These are phyloP conservation scores for Tremella fuciformis DNA, from an alignment of 768 basidiomycete genomes.

Conservation along the genomic window DNA sequence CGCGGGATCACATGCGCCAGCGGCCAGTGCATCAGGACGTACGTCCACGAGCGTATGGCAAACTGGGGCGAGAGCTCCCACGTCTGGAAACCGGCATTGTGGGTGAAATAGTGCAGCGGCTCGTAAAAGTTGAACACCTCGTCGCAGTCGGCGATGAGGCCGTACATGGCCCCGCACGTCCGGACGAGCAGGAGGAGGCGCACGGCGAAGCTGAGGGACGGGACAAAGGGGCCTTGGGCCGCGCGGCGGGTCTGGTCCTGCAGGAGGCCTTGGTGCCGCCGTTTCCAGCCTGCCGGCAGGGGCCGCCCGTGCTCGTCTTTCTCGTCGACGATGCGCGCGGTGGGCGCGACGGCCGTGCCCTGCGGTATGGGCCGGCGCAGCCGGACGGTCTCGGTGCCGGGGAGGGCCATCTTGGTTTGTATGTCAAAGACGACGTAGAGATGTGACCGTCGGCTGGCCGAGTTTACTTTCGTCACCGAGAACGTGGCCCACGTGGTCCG, in stretches of 20 bases:
- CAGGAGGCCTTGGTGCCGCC: conserved; percentile 47
- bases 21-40: conserved; percentile 74
- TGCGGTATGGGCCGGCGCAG: conserved; percentile 46
- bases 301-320: conserved; percentile 5
- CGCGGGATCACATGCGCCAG: conserved; percentile 57
- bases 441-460: too few relatives aligned
- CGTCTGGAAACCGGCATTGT: conserved; percentile 89
- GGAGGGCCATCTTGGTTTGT: conserved; percentile 34
- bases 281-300: conserved; percentile 42
- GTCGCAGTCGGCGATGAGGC: conserved; percentile 91
- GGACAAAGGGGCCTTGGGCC: conserved; percentile 69
- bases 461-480: too few relatives aligned
- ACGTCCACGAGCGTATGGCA: conserved; percentile 93
- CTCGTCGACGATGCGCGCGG: conserved; percentile 8
- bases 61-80: conserved; percentile 93
- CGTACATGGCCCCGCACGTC: conserved; percentile 85
- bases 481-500: neutral
- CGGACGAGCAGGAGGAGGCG: conserved; percentile 78
- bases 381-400: conserved; percentile 48
- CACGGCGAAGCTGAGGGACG: conserved; percentile 77
- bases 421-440: neutral
- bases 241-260: conserved; percentile 41
- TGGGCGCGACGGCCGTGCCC: conserved; percentile 35
- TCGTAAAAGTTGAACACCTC: conserved; percentile 99
- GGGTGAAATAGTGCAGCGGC: conserved; percentile 84